Percentiles rank a stretch among this genome's conserved stretches.
Evolutionary conservation across 768 basidiomycete species (phyloP).

Genomic region (Psilocybe sp.): DNA sequence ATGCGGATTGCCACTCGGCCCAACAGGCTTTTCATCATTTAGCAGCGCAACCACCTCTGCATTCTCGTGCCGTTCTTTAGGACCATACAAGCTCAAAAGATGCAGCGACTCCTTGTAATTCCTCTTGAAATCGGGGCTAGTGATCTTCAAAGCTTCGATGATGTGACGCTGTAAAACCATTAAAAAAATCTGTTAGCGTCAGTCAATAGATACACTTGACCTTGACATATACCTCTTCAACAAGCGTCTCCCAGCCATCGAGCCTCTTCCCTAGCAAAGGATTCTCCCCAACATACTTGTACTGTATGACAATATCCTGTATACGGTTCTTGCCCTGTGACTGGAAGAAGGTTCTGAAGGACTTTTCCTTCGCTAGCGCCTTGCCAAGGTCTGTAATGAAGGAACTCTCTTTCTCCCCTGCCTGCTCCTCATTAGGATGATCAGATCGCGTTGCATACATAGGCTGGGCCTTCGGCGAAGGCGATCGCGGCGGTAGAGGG

Average conservation of each 20-base stretch:
- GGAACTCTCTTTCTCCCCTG: too few relatives aligned
- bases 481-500: too few relatives aligned
- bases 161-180: conserved; percentile 49
- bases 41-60: conserved; percentile 47
- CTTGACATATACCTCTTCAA: conserved; percentile 42
- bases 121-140: conserved; percentile 37
- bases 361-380: too few relatives aligned
- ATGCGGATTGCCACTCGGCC: conserved; percentile 42
- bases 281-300: conserved; percentile 48
- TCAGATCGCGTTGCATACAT: too few relatives aligned
- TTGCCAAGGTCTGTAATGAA: too few relatives aligned
- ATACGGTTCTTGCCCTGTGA: conserved; percentile 28
- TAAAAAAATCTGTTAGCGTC: not conserved
- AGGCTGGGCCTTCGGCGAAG: too few relatives aligned
- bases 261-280: conserved; percentile 40
- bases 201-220: conserved; percentile 1
- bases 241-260: conserved; percentile 32
- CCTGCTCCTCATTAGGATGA: too few relatives aligned
- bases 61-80: conserved; percentile 49
- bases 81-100: conserved; percentile 57
- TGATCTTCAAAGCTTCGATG: conserved; percentile 45
- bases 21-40: conserved; percentile 40
- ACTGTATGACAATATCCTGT: conserved; percentile 44
- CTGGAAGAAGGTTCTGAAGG: too few relatives aligned
- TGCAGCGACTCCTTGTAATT: conserved; percentile 48